A percentile compares a stretch with the other conserved stretches of the same genome.
These are phyloP conservation scores for Saposhnikovia divaricata DNA, from an alignment of 129 eudicot species.

Conservation along the genomic window DNA sequence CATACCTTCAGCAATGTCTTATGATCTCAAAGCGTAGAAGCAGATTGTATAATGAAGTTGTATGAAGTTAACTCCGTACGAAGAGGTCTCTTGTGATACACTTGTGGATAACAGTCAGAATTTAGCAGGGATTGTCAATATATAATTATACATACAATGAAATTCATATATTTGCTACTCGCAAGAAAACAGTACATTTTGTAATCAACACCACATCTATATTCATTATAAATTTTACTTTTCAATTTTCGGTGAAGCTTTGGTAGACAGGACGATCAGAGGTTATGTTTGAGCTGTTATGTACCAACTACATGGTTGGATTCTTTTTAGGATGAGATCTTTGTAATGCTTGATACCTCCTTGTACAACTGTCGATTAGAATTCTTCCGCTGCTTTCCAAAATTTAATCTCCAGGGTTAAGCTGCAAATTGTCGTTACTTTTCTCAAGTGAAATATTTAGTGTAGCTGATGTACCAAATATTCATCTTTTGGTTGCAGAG, in stretches of 20 bases:
- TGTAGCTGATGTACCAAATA: background rate
- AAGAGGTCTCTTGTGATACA: background rate
- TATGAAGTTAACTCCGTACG: background rate
- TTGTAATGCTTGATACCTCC: background rate
- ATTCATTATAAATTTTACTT: background rate
- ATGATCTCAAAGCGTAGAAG: conserved; percentile 37
- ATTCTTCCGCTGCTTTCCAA: background rate
- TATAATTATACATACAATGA: background rate
- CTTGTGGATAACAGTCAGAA: background rate
- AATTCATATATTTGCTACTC: background rate
- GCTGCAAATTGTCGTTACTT: background rate
- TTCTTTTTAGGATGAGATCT: background rate
- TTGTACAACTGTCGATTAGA: background rate
- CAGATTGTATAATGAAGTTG: background rate
- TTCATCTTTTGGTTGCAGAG: background rate
- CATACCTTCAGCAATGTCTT: conserved; percentile 61
- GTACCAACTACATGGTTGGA: background rate
- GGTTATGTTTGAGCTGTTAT: background rate
- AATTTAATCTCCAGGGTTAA: background rate
- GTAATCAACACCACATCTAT: background rate
- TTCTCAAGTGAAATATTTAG: background rate
- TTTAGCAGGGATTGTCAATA: background rate
- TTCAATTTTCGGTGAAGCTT: background rate
- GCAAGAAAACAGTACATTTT: background rate
- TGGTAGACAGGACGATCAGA: background rate